These are phyloP conservation scores for Mucor racemosus DNA, from an alignment of 371 early-diverging fungal genomes.

Conservation along the genomic window DNA sequence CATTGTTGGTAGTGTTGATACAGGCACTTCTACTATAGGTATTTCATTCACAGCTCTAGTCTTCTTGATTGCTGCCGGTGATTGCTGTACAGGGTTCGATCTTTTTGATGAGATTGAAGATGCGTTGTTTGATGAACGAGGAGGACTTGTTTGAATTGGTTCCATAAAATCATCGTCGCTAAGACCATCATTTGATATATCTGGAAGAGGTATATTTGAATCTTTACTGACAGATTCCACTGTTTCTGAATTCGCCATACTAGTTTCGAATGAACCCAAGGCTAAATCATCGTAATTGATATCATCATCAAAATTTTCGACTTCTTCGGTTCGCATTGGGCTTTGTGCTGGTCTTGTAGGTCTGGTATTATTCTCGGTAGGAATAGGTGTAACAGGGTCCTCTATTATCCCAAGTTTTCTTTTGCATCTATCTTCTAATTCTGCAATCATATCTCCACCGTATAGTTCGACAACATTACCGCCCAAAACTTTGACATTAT, in stretches of 20 bases:
- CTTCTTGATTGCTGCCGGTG: background rate
- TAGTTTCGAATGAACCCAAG: background rate
- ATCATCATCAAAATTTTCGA: background rate
- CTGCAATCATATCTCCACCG: constrained; percentile 36
- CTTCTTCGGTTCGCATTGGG: background rate
- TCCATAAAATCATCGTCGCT: constrained; percentile 5
- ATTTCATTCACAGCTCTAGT: background rate
- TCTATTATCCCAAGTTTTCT: constrained; percentile 21
- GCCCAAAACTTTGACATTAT: constrained; percentile 38
- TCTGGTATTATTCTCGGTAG: background rate
- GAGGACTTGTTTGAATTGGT: background rate
- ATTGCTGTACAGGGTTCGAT: background rate
- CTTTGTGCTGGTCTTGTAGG: background rate
- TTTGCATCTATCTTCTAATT: constrained; percentile 35
- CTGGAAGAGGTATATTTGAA: background rate
- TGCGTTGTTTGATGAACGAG: background rate
- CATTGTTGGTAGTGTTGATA: background rate
- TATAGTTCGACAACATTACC: constrained; percentile 37
- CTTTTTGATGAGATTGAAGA: background rate
- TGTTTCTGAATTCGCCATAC: background rate
- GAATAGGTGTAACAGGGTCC: background rate
- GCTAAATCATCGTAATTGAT: background rate
- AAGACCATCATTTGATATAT: background rate
- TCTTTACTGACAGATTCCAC: background rate
- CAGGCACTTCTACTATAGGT: background rate